Evolutionary conservation across 495 filamentous ascomycete genomes (phyloP).

Genomic region (Glonium stellatum): DNA sequence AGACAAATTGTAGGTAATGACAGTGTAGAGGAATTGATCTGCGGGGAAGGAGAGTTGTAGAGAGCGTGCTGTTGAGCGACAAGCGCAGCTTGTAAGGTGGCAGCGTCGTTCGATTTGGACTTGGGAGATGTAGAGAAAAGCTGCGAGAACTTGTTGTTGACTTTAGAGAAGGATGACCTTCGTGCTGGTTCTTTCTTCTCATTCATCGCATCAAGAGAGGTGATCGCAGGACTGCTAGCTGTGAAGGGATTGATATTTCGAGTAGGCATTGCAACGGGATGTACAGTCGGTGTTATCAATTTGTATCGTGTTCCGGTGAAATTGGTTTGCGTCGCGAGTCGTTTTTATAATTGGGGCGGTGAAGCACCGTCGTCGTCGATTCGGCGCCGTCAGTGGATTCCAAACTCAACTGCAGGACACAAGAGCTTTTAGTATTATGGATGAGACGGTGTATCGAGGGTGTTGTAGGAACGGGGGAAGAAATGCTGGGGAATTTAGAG

Average conservation of each 20-base stretch:
- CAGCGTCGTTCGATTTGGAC: conserved; percentile 45
- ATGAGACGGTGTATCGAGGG: background rate
- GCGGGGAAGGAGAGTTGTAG: conserved; percentile 51
- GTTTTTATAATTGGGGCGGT: background rate
- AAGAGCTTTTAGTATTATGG: background rate
- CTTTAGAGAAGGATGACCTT: conserved; percentile 56
- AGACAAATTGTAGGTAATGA: conserved; percentile 89
- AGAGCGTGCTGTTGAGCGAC: conserved; percentile 51
- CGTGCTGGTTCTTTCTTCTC: conserved; percentile 28
- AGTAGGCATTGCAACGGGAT: conserved; percentile 31
- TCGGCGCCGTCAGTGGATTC: background rate
- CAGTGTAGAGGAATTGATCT: conserved; percentile 62
- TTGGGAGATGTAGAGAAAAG: conserved; percentile 56
- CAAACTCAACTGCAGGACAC: background rate
- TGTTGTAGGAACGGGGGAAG: background rate
- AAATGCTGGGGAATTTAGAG: background rate
- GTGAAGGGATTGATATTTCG: conserved; percentile 37
- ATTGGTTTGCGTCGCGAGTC: background rate
- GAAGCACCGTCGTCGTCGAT: background rate
- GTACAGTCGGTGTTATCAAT: background rate
- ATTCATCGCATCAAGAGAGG: conserved; percentile 27
- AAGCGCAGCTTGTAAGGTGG: conserved; percentile 52
- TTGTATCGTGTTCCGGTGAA: background rate
- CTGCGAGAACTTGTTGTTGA: conserved; percentile 51
- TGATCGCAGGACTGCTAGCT: conserved; percentile 20